Conservation (phyloP, 2,329 filamentous ascomycete species). For the Geosmithia putterillii region DNA sequence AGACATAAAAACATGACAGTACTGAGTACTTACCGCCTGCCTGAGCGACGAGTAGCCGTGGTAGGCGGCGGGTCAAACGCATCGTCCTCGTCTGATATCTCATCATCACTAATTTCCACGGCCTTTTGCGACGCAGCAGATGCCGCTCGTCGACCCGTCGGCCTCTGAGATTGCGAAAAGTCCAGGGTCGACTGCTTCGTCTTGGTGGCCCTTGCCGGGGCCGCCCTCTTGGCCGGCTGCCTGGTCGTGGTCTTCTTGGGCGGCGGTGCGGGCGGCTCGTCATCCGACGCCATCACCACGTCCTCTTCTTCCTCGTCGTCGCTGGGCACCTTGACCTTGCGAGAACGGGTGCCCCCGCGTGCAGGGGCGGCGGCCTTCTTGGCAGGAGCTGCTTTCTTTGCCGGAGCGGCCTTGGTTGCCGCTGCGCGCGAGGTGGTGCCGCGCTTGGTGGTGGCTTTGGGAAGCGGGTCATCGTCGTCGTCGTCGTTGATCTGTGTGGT, state of each 20-base stretch:
- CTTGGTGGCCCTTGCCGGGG: slow-evolving; percentile 5
- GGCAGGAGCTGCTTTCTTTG: slow-evolving; percentile 25
- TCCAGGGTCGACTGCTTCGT: slow-evolving; percentile 20
- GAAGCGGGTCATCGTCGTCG: slow-evolving; percentile 27
- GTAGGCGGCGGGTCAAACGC: slow-evolving; percentile 41
- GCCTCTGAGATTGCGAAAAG: slow-evolving; percentile 18
- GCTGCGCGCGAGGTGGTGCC: background rate
- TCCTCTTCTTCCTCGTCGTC: slow-evolving; percentile 35
- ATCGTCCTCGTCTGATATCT: slow-evolving; percentile 47
- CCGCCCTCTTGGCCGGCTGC: slow-evolving; percentile 5
- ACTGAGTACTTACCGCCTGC: background rate
- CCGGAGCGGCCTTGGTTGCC: slow-evolving; percentile 19
- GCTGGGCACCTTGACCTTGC: slow-evolving; percentile 17
- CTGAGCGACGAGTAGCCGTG: background rate
- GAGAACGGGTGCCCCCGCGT: slow-evolving; percentile 20
- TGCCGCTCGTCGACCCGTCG: slow-evolving; percentile 17
- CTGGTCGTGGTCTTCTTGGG: slow-evolving; percentile 25
- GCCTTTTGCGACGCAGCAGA: slow-evolving; percentile 30
- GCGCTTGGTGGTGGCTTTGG: slow-evolving; percentile 14
- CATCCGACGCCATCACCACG: slow-evolving; percentile 41
- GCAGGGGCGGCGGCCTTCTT: slow-evolving; percentile 27
- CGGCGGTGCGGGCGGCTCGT: slow-evolving; percentile 22
- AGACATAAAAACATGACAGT: background rate
- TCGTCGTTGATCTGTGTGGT: slow-evolving; percentile 17
- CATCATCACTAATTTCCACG: slow-evolving; percentile 53